These are phyloP conservation scores for Rhodotorula babjevae DNA, from an alignment of 768 basidiomycete species.

Conservation along the genomic window DNA sequence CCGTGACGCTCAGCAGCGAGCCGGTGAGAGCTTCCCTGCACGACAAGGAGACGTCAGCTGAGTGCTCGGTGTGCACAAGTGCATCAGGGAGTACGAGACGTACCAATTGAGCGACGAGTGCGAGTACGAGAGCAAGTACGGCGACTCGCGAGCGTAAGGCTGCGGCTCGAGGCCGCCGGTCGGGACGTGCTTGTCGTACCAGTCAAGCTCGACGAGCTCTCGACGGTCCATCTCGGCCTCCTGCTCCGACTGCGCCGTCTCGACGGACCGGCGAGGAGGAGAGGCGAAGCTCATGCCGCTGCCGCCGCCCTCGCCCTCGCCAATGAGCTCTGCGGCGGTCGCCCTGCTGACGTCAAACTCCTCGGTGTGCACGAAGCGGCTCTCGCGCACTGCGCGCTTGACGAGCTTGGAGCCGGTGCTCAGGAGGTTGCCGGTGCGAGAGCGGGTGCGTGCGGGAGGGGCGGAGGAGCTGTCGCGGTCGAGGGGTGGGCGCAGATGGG, in stretches of 20 bases:
- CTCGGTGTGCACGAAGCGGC: not conserved
- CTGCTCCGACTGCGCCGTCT: not conserved
- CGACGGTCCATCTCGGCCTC: fast-evolving
- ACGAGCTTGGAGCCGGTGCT: not conserved
- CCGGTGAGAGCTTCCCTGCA: slow-evolving; percentile 6
- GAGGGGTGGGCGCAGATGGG: too few relatives aligned
- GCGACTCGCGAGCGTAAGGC: slow-evolving; percentile 2
- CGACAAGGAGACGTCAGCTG: not conserved
- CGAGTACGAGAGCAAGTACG: slow-evolving; percentile 11
- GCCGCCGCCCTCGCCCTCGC: too few relatives aligned
- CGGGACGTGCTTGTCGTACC: slow-evolving; percentile 5
- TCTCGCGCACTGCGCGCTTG: not conserved
- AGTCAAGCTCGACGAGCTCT: not conserved
- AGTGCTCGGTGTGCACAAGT: too few relatives aligned
- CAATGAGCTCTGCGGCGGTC: too few relatives aligned
- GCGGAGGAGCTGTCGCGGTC: not conserved
- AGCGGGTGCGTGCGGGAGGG: not conserved
- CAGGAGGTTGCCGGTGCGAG: not conserved
- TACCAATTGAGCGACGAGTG: not conserved
- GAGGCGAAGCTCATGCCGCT: too few relatives aligned
- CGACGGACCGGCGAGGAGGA: not conserved
- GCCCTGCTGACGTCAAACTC: not conserved
- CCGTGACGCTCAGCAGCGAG: not conserved
- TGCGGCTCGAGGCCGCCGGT: not conserved
- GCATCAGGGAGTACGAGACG: too few relatives aligned